Evolutionary conservation across 257 asterid genomes (phyloP).

Genomic region (Leptodermis oblonga): DNA sequence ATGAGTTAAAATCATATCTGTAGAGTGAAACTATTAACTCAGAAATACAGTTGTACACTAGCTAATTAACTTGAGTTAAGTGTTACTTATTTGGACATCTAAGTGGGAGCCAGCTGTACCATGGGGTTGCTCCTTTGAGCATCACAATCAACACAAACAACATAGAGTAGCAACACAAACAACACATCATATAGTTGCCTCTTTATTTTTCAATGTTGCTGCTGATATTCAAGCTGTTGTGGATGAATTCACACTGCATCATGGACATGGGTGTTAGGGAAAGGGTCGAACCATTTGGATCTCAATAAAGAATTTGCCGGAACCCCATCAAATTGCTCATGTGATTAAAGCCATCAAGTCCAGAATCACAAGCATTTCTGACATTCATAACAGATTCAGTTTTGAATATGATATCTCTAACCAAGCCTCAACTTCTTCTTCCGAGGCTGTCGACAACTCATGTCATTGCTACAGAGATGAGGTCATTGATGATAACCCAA

Average conservation of each 20-base stretch:
- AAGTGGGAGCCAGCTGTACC: too few species aligned
- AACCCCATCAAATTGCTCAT: neutral
- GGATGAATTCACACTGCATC: conserved; percentile 3
- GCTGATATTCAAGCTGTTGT: too few species aligned
- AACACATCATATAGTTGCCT: too few species aligned
- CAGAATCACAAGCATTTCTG: neutral
- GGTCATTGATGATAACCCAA: neutral
- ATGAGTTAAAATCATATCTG: too few species aligned
- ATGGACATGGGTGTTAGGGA: neutral
- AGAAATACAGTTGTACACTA: too few species aligned
- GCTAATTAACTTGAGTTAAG: too few species aligned
- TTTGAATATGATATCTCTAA: neutral
- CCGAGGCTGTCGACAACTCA: neutral
- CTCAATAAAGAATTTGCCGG: neutral
- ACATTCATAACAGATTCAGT: neutral
- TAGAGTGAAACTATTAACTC: too few species aligned
- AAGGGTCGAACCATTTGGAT: neutral
- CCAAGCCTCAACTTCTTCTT: neutral
- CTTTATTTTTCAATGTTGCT: too few species aligned
- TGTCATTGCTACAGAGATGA: neutral
- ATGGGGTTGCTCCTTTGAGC: too few species aligned
- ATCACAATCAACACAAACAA: too few species aligned
- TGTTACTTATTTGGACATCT: too few species aligned
- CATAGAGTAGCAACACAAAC: too few species aligned
- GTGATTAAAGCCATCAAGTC: neutral